These are phyloP conservation scores for Gaeumannomyces sp. DNA, from an alignment of 2,329 filamentous ascomycete species.

Conservation along the genomic window DNA sequence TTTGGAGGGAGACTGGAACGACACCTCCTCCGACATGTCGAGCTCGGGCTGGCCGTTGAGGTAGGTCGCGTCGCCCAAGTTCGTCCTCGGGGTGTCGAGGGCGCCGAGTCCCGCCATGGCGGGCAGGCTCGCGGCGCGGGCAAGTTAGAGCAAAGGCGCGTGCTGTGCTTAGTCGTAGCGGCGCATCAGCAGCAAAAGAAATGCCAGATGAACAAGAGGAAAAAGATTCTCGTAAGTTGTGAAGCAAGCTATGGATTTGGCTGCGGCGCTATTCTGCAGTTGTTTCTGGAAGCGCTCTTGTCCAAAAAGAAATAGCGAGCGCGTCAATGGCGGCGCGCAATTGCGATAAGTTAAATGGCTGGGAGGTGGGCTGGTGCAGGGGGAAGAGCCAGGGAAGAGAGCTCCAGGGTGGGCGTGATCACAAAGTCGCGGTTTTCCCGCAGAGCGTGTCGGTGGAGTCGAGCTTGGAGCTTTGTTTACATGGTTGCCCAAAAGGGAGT, in stretches of 20 bases:
- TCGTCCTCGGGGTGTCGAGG: conserved; percentile 82
- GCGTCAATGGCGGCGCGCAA: background rate
- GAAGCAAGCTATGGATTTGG: background rate
- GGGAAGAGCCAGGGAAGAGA: background rate
- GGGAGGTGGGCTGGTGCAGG: background rate
- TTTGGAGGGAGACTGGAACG: conserved; percentile 76
- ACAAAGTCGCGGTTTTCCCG: background rate
- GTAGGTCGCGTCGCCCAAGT: conserved; percentile 77
- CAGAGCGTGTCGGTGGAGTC: background rate
- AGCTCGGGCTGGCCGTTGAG: conserved; percentile 64
- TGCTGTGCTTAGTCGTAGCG: conserved; percentile 4
- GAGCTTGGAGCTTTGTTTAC: conserved; percentile 6
- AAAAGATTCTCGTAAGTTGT: conserved; percentile 1
- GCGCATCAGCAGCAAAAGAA: background rate
- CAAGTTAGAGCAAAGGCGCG: background rate
- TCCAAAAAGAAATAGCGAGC: background rate
- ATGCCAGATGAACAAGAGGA: background rate
- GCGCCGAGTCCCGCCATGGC: conserved; percentile 60
- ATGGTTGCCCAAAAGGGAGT: conserved; percentile 8
- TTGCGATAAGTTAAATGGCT: background rate
- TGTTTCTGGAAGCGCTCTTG: background rate
- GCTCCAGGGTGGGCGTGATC: background rate
- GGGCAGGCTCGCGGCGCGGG: conserved; percentile 16
- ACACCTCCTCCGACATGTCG: conserved; percentile 81
- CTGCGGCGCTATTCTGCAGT: background rate